These are phyloP conservation scores for Cutaneotrichosporon curvatum DNA, from an alignment of 1,284 basidiomycete genomes.

Conservation along the genomic window DNA sequence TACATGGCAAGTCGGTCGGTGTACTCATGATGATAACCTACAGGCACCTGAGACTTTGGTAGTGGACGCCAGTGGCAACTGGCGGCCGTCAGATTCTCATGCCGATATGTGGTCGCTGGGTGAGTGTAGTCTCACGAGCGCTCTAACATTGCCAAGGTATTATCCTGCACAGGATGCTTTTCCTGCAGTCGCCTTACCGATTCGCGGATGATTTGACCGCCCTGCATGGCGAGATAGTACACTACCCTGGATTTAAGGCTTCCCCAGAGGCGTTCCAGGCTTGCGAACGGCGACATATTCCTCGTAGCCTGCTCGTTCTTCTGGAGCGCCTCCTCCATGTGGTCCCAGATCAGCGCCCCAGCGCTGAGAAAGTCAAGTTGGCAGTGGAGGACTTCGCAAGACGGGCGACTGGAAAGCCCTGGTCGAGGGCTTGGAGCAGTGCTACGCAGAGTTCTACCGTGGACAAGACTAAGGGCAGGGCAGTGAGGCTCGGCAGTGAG, in stretches of 20 bases:
- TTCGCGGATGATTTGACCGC: slow-evolving; percentile 56
- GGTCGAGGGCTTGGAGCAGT: too few species aligned
- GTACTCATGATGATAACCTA: too few species aligned
- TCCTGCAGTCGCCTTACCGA: slow-evolving; percentile 73
- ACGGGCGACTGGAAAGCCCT: too few species aligned
- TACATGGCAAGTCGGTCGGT: slow-evolving; percentile 31
- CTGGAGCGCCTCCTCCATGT: slow-evolving; percentile 64
- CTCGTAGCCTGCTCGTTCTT: slow-evolving; percentile 60
- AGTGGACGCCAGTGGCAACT: slow-evolving; percentile 51
- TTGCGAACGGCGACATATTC: slow-evolving; percentile 63
- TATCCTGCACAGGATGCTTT: slow-evolving; percentile 83
- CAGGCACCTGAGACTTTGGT: slow-evolving; percentile 70
- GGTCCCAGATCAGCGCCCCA: slow-evolving; percentile 57
- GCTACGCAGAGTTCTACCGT: too few species aligned
- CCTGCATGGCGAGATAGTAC: slow-evolving; percentile 65
- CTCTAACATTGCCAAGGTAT: slow-evolving; percentile 52
- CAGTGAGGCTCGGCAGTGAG: too few species aligned
- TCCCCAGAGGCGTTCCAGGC: slow-evolving; percentile 50
- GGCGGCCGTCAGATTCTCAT: slow-evolving; percentile 72
- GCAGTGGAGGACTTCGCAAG: neutral
- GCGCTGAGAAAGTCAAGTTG: slow-evolving; percentile 58
- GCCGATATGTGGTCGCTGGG: slow-evolving; percentile 55
- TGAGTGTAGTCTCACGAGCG: slow-evolving; percentile 7
- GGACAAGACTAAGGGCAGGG: too few species aligned
- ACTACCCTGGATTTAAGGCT: slow-evolving; percentile 69